Percentiles rank a stretch among this genome's conserved stretches.
Evolutionary conservation across 2,329 filamentous ascomycete species (phyloP).

Genomic region (Penicillium verrucosum): DNA sequence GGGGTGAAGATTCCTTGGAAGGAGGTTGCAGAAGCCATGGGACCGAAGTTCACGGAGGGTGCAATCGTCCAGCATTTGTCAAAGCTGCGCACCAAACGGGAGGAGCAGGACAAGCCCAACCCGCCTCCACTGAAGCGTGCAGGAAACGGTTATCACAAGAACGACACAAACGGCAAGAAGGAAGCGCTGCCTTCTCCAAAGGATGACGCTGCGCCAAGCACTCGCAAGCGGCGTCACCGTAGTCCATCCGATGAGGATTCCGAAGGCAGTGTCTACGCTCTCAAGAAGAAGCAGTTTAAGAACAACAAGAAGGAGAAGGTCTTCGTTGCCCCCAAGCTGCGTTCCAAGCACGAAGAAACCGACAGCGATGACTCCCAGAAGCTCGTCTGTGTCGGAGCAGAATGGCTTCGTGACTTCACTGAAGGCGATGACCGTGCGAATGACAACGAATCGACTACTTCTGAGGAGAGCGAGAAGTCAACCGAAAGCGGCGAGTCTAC

Average conservation of each 20-base stretch:
- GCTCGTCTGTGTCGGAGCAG: slow-evolving; percentile 15
- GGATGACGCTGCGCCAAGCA: neutral
- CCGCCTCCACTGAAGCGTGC: slow-evolving; percentile 41
- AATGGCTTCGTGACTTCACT: neutral
- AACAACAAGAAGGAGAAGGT: neutral
- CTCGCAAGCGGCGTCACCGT: neutral
- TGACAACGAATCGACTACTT: neutral
- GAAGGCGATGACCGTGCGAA: neutral
- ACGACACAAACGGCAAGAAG: neutral
- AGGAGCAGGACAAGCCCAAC: slow-evolving; percentile 31
- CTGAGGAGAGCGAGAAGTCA: neutral
- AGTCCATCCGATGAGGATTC: neutral
- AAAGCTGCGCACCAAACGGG: slow-evolving; percentile 42
- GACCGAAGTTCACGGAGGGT: slow-evolving; percentile 41
- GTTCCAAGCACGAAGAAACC: neutral
- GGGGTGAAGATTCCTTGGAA: slow-evolving; percentile 45
- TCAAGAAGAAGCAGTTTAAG: neutral
- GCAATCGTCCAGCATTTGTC: slow-evolving; percentile 48
- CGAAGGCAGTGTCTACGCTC: neutral
- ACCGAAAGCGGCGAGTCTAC: neutral
- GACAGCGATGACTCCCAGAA: neutral
- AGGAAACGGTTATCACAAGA: neutral
- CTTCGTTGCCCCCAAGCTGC: neutral
- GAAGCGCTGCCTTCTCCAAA: neutral
- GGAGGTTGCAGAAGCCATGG: slow-evolving; percentile 40